Evolutionary conservation across 805 yeast genomes (phyloP), one percentile per base, ranked within the genome.

Genomic region (Komagataella pseudopastoris): DNA sequence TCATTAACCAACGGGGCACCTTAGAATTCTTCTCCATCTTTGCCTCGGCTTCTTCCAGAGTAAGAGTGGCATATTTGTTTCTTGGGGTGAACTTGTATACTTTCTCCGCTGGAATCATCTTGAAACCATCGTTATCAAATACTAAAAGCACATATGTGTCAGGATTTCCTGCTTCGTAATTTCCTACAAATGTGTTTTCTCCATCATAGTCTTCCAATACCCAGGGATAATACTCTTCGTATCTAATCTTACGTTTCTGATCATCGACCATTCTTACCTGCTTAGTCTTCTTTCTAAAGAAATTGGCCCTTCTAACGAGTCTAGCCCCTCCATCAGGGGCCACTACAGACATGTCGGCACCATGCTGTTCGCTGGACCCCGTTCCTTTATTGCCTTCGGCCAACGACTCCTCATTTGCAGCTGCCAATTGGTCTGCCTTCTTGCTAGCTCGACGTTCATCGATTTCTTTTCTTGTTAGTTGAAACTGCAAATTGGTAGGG

Each of bases 221-320:
- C 99, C 99, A 93, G 0, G 99, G 99, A 60, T 87, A 91, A 64
- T 84, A 88, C 68, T 93, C 99, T 68, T 93, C 99, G 63, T 91
- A 93, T 62, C 98, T 75, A 55, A 93, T 71, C 61, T 81, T 84
- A 55, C 91, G 77, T 54, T 88, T 90, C 6, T 78, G 78, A 59
- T 90, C 98, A 60, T 88, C 88, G 63, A 88, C 80, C 23, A 83
- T 77, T 58, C 77, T 81, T 17, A 88, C 79, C 65, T 90, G 96
- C 59, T 90, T 78, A 1, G 97, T 89, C 63, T 89, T 89, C 56
- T 86, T 78, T 63, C 83, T 85, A 61, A 82, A 69, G 53, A 78
- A 63, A 53, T 75, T 76, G 3, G 39, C 39, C 55, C 75, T 77
- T 53, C 79, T 77, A 47, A 75, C 74, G 58, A 76, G 80, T 55